Evolutionary conservation across 2,329 filamentous ascomycete genomes (phyloP), one percentile per base, ranked within the genome.

Genomic region (Colletotrichum eremochloae): DNA sequence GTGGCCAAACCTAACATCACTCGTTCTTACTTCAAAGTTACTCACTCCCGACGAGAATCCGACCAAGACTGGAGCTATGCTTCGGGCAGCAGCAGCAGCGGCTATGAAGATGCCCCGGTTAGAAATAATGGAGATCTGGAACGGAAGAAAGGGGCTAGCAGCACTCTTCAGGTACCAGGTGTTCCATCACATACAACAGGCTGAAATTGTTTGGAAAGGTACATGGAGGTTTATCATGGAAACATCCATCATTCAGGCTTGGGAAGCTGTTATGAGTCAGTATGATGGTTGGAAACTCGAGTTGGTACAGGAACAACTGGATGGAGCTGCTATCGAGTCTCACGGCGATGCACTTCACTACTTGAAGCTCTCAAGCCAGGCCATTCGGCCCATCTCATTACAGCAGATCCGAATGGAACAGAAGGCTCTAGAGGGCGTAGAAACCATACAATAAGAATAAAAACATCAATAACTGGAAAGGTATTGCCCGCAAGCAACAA

Each of bases 61-160:
- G 46, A 44, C 24, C 44, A 38, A 75, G 63, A 78, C 79, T 55
- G 72, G 53, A 42, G 60, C 63, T 29, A 77, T 79, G 76, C 74
- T 80, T 67, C 74, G 65, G 70, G 74, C 72, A 71, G 79, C 77
- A 55, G 77, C 76, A 29, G 73, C 56, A 56, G 73, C 73, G 62
- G 79, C 78, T 38, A 76, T 76, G 33, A 76, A 75, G 72, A 81
- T 81, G 78, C 79, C 78, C 68, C 67, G 60, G n/a, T 74, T 81
- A 50, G 67, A 78, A 74, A 81, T 75, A 65, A 79, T 81, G 78
- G 79, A 81, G 74, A 79, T 81, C 62, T 81, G 79, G 79, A 80
- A 81, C 75, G 80, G 77, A 74, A 57, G 71, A 76, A 76, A 78
- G 74, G 78, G 79, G 5, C 65, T 79, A 57, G 79, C 80, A 53